Conservation (phyloP, 139 green algal genomes). For the Gonium pectorale region DNA sequence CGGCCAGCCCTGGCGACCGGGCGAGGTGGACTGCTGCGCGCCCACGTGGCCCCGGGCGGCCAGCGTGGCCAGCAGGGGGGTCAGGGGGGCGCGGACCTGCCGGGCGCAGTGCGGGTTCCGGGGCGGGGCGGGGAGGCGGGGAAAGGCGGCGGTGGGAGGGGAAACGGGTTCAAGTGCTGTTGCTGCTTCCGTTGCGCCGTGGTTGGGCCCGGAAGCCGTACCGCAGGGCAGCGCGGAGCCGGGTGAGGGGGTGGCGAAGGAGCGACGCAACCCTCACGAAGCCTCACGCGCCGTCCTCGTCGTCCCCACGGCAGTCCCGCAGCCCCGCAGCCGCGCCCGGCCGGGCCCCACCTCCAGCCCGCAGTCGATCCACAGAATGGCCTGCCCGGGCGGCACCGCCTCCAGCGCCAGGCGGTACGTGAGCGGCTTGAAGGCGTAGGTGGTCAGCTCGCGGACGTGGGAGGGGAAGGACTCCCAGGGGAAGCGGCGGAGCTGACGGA, state of each 20-base stretch:
- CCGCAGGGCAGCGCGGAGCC: not conserved
- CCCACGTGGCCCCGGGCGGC: constrained; percentile 3
- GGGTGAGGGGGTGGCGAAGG: not conserved
- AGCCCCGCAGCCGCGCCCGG: not conserved
- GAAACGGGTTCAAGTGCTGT: too few relatives aligned
- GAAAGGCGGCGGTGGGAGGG: not conserved
- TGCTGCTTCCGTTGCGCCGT: too few relatives aligned
- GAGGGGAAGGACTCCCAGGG: constrained; percentile 47
- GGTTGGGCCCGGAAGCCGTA: not conserved
- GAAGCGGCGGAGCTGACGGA: not conserved
- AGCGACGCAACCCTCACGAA: not conserved
- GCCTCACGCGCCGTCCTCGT: not conserved
- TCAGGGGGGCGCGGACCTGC: not conserved
- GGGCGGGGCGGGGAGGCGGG: not conserved
- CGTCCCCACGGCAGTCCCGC: not conserved
- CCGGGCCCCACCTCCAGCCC: constrained; percentile 50
- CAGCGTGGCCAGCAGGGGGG: not conserved
- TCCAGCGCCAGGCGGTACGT: constrained; percentile 38
- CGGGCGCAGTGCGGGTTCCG: too few relatives aligned
- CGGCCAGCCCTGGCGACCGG: not conserved
- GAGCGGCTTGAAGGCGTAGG: constrained; percentile 63
- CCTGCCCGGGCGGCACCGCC: not conserved
- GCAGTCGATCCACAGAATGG: constrained; percentile 59
- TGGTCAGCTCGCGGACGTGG: constrained; percentile 51
- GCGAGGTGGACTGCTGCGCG: constrained; percentile 9